Base-by-base conservation (phyloP, 768 basidiomycete species). In the Royoungia palumana region DNA sequence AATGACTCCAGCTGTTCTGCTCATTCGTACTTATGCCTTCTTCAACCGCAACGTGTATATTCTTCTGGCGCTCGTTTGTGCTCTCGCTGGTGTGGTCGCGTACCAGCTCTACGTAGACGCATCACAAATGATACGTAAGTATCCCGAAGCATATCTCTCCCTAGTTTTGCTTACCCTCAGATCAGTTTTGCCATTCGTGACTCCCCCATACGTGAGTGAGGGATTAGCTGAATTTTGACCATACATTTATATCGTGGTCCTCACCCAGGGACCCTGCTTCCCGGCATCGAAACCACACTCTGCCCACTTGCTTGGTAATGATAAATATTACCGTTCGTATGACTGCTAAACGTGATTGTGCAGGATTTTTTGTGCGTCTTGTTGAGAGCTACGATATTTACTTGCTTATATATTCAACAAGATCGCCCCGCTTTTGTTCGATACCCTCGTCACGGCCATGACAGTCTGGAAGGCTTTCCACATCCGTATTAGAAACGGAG, bases 1-100 rank as follows among this genome's bases (percentile, higher is more conserved):
- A 35, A 57, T 48, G 6, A 48, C 4, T 45, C 17, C 56, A 87
- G 85, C 82, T 53, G 85, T 90, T 45, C 78, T 90, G 42, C 77
- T 90, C 55, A 90, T 90, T 51, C 81, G 88, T 53, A 90, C 88
- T 36, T 90, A 89, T 59, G 88, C 88, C 4, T 90, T 90, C 70
- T 89, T 89, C 75, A 88, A 87, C 59, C 79, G 85, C 54, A 90
- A 89, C 58, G 63, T 74, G 46, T 85, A 81, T 61, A 68, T 89
- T 44, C 75, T 89, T 35, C 72, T 74, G 55, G 77, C 78, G 50
- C 79, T 90, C 53, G 65, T 88, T 48, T 76, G 75, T 49, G 81
- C 85, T 12, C 72, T 90, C 11, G 76, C 80, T 49, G 87, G 87
- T 8, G 82, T 90, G 49, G 79, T 89, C 11, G 80, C 86, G 34